Conservation (phyloP, 2,329 filamentous ascomycete species). For the Moelleriella libera region DNA sequence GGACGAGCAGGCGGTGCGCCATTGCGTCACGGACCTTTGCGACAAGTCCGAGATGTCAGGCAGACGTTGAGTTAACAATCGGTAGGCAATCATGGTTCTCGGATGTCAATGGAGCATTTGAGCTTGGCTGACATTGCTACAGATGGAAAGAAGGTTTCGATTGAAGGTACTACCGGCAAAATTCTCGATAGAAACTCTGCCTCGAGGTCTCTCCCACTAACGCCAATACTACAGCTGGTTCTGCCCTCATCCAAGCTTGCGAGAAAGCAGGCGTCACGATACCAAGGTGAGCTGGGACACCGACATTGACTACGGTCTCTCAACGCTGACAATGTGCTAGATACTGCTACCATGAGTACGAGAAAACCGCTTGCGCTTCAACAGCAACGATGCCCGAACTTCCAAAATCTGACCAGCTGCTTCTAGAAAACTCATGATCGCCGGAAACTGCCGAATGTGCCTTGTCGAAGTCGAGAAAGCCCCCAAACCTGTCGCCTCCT, state of each 20-base stretch:
- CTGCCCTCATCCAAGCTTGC: conserved; percentile 95
- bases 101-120: background rate
- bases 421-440: conserved; percentile 86
- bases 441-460: conserved; percentile 99
- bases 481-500: conserved; percentile 94
- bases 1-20: conserved; percentile 44
- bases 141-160: conserved; percentile 97
- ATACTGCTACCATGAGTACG: conserved; percentile 98
- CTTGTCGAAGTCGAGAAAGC: conserved; percentile 93
- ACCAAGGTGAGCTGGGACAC: conserved; percentile 47
- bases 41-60: conserved; percentile 62
- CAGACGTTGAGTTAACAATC: conserved; percentile 94
- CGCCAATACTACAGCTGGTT: conserved; percentile 52
- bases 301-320: background rate
- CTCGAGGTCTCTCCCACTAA: conserved; percentile 11
- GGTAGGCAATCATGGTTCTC: conserved; percentile 34
- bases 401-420: background rate
- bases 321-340: conserved; percentile 23
- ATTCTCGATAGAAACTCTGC: background rate
- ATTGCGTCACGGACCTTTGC: conserved; percentile 65
- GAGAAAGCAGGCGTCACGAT: conserved; percentile 90
- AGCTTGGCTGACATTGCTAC: conserved; percentile 16
- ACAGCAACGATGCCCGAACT: conserved; percentile 1
- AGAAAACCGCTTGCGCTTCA: conserved; percentile 8
- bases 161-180: conserved; percentile 60